Percentiles rank a stretch among this genome's conserved stretches.
Evolutionary conservation across 2,329 filamentous ascomycete genomes (phyloP).

Genomic region (Sporothrix inflata): DNA sequence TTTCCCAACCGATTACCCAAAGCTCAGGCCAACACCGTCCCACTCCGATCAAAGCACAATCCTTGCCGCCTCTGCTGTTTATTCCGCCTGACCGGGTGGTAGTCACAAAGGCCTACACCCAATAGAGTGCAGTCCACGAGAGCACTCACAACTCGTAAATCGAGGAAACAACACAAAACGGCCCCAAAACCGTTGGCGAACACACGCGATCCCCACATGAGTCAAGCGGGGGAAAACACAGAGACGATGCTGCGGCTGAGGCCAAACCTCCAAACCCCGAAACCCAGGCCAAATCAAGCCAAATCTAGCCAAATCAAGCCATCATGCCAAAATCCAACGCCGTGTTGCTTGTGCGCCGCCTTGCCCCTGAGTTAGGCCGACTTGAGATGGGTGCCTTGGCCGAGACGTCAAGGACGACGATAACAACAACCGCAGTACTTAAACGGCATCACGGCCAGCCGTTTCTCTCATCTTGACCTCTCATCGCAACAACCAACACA

Average conservation of each 20-base stretch:
- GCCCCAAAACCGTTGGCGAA: background rate
- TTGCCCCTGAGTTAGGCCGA: background rate
- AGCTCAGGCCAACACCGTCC: background rate
- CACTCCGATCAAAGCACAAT: too few relatives aligned
- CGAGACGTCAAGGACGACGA: background rate
- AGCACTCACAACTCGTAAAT: too few relatives aligned
- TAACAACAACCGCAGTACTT: background rate
- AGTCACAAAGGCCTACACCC: too few relatives aligned
- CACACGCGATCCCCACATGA: constrained; percentile 12
- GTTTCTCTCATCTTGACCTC: background rate
- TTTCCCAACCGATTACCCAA: background rate
- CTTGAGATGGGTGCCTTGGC: background rate
- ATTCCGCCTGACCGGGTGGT: too few relatives aligned
- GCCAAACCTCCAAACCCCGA: background rate
- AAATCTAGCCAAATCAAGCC: background rate
- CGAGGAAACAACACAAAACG: too few relatives aligned
- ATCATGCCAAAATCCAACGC: too few relatives aligned
- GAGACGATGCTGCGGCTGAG: constrained; percentile 6
- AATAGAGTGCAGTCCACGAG: too few relatives aligned
- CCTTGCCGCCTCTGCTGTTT: too few relatives aligned
- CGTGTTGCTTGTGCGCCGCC: background rate
- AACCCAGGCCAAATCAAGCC: background rate
- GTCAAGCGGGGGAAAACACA: constrained; percentile 2
- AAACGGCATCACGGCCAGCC: background rate
- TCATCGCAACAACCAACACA: background rate